Conservation (phyloP, 2,329 filamentous ascomycete species). For the Phaeomoniella chlamydospora region DNA sequence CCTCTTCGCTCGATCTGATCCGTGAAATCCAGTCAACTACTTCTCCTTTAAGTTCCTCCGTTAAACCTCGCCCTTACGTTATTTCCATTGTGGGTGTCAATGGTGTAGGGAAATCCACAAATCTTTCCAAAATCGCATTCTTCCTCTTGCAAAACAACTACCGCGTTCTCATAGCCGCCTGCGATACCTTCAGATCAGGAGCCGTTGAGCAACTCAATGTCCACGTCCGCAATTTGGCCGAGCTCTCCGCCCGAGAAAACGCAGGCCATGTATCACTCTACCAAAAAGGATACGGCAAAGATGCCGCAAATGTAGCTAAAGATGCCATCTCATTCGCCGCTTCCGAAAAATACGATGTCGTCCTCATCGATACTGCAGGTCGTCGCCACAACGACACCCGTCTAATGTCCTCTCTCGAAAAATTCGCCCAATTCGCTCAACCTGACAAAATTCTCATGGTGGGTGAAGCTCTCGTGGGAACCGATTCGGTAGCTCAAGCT, state of each 20-base stretch:
- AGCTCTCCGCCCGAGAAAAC: constrained; percentile 72
- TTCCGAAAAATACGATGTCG: constrained; percentile 70
- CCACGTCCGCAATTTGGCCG: constrained; percentile 84
- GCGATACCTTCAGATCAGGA: constrained; percentile 92
- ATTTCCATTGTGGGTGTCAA: constrained; percentile 98
- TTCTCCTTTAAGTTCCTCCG: constrained; percentile 47
- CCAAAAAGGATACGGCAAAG: constrained; percentile 95
- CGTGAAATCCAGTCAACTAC: constrained; percentile 78
- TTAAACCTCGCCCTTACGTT: constrained; percentile 69
- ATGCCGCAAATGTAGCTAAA: constrained; percentile 87
- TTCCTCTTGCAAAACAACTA: constrained; percentile 97
- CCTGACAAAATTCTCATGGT: constrained; percentile 99
- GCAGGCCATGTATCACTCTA: constrained; percentile 74
- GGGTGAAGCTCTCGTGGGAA: constrained; percentile 80
- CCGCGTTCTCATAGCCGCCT: constrained; percentile 83
- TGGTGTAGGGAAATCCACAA: constrained; percentile 95
- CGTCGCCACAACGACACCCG: constrained; percentile 89
- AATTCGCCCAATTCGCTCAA: constrained; percentile 89
- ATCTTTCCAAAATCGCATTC: constrained; percentile 94
- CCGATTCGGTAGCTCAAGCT: constrained; percentile 88
- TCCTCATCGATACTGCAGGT: constrained; percentile 92
- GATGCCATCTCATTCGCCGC: constrained; percentile 76
- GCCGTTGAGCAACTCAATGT: constrained; percentile 95
- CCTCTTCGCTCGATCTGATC: constrained; percentile 83
- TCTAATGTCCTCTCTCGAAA: constrained; percentile 91